Base-by-base conservation (phyloP, 768 basidiomycete species). In the Pulveroboletus ravenelii region DNA sequence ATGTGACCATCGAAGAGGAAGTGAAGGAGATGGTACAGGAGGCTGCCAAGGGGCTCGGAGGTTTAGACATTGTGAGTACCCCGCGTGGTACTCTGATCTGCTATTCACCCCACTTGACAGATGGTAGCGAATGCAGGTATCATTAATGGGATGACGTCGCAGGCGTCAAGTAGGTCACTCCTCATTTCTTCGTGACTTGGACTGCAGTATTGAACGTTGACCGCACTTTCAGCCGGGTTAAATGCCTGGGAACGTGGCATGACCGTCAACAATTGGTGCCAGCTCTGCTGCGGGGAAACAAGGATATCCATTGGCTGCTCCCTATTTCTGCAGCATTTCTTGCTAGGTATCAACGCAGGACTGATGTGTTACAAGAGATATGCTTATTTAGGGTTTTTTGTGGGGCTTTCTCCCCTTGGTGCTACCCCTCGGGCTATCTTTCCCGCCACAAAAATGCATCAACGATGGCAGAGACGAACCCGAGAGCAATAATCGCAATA, bases 221-320 rank as follows among this genome's bases (percentile, higher is more conserved):
- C 46, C 23, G 30, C 12, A 9, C 13, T 23, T 4, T 7, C 32
- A 66, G 76, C 69, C 5, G 59, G 65, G 3, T 40, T 65, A 3
- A 65, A 70, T 5, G 65, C 70, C 1, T 75, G 68, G 70, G 71
- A 81, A 57, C 63, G 59, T 58, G 43, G 66, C 5, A 65, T 76
- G 50, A 66, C 72, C 8, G 67, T 72, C 45, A 75, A 76, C 43
- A 1, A 64, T 76, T 48, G 76, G 73, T 27, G 58, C 61, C 0
- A 47, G 53, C 10, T 55, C 50, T 10, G n/a, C 29, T 13, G 0
- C 56, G 6, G 75, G 69, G 29, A n/a, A 63, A 64, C 9, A 31
- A 9, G 30, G 30, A 10, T 31, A 31, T 31, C 30, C 30, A 9
- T 31, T 31, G 30, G 12, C 12, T 9, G 9, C 30, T 31, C 30